Percentiles rank a stretch among this genome's conserved stretches.
Conservation (phyloP, 768 basidiomycete species). For the Mycena belliarum region DNA sequence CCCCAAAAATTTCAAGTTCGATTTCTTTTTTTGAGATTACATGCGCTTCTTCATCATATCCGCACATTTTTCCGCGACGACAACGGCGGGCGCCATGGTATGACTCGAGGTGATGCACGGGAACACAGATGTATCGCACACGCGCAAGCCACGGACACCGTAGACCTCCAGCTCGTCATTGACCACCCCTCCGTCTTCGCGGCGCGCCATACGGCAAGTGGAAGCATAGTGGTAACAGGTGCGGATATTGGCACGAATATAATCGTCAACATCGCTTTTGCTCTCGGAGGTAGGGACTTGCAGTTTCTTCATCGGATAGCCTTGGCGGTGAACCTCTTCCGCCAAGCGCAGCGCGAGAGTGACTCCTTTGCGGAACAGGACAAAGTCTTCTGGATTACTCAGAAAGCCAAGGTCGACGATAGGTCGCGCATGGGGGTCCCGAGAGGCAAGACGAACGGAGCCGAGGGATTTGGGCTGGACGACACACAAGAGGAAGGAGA, state of each 20-base stretch:
- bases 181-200: conserved; percentile 40
- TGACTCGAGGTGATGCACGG: conserved; percentile 34
- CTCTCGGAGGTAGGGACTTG: conserved; percentile 27
- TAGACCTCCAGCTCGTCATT: conserved; percentile 47
- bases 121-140: conserved; percentile 36
- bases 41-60: background rate
- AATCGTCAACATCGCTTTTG: conserved; percentile 33
- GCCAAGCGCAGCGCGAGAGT: conserved; percentile 26
- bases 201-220: conserved; percentile 38
- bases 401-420: conserved; percentile 32
- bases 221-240: conserved; percentile 38
- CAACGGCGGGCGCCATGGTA: conserved; percentile 33
- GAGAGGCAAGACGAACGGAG: conserved; percentile 27
- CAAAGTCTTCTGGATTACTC: conserved; percentile 26
- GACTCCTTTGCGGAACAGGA: conserved; percentile 27
- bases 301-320: conserved; percentile 29
- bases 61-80: conserved; percentile 41
- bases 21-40: background rate
- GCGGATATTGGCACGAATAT: conserved; percentile 24
- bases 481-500: background rate
- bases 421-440: conserved; percentile 31
- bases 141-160: conserved; percentile 43
- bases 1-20: no score
- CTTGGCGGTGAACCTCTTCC: conserved; percentile 23
- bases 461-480: conserved; percentile 27